phyloP scores from a whole-genome alignment of 2,329 filamentous ascomycete genomes.

The Boeremia exigua region DNA sequence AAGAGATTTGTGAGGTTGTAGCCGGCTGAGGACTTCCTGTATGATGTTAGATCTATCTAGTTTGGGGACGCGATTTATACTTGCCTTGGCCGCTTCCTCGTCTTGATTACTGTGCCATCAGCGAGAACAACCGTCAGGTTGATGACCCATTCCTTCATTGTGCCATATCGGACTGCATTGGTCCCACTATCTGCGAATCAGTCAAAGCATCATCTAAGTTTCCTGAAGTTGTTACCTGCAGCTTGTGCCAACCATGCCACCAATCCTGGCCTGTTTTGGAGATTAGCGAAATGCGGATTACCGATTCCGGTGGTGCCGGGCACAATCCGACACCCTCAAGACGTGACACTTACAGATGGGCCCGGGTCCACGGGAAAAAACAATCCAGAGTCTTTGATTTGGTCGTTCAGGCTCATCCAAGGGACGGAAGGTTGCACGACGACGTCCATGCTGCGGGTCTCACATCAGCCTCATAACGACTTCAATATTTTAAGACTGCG shows the following conservation, averaged over 20 bases:
- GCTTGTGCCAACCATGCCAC: slow-evolving; percentile 83
- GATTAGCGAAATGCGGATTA: slow-evolving; percentile 29
- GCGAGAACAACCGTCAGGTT: slow-evolving; percentile 82
- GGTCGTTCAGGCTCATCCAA: slow-evolving; percentile 89
- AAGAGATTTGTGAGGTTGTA: slow-evolving; percentile 84
- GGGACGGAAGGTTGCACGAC: slow-evolving; percentile 89
- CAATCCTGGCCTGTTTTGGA: slow-evolving; percentile 68
- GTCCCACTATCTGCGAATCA: slow-evolving; percentile 64
- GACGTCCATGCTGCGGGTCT: slow-evolving; percentile 71
- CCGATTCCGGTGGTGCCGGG: slow-evolving; percentile 19
- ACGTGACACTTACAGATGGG: slow-evolving; percentile 53
- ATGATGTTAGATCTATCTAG: slow-evolving; percentile 2
- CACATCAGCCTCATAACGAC: slow-evolving; percentile 25
- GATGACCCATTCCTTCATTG: slow-evolving; percentile 88
- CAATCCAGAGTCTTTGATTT: slow-evolving; percentile 73
- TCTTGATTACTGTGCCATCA: slow-evolving; percentile 81
- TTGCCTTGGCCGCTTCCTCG: slow-evolving; percentile 71
- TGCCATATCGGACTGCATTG: slow-evolving; percentile 80
- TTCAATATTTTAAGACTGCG: not conserved
- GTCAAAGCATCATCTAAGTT: not conserved
- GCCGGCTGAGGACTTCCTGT: slow-evolving; percentile 75
- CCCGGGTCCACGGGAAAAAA: slow-evolving; percentile 93
- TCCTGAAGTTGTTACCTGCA: slow-evolving; percentile 45
- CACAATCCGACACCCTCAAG: slow-evolving; percentile 3
- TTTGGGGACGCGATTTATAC: not conserved